Evolutionary conservation across 2,329 filamentous ascomycete species (phyloP).

Genomic region (Epicoccum nigrum): DNA sequence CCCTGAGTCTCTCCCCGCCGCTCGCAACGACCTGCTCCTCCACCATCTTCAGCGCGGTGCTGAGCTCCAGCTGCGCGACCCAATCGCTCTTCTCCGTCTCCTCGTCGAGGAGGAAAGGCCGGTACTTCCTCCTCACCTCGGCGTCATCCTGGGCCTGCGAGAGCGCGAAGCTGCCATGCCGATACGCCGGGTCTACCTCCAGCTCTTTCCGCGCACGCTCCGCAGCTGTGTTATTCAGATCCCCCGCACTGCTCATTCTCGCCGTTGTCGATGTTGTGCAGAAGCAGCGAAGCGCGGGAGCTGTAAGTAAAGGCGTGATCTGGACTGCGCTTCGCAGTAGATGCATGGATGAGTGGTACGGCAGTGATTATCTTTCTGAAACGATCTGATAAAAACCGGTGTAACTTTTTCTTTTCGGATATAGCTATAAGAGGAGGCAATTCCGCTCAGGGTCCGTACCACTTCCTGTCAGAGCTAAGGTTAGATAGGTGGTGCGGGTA

Average conservation of each 20-base stretch:
- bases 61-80: conserved; percentile 63
- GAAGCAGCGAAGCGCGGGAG: conserved; percentile 3
- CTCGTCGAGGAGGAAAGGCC: conserved; percentile 61
- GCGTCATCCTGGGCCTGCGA: conserved; percentile 55
- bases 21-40: conserved; percentile 53
- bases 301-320: neutral
- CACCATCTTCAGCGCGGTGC: conserved; percentile 59
- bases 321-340: neutral
- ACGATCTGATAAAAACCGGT: neutral
- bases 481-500: neutral
- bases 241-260: conserved; percentile 26
- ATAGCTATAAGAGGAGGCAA: neutral
- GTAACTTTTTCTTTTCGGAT: neutral
- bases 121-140: conserved; percentile 56
- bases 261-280: neutral
- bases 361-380: neutral
- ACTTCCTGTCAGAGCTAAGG: neutral
- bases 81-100: conserved; percentile 56
- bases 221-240: conserved; percentile 35
- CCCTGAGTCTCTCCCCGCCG: conserved; percentile 54
- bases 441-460: conserved; percentile 1
- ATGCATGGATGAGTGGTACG: conserved; percentile 2
- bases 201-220: conserved; percentile 22
- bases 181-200: conserved; percentile 21
- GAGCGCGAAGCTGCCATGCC: conserved; percentile 51